Conservation (phyloP, 2,329 filamentous ascomycete species). For the Trichoderma brevicompactum region DNA sequence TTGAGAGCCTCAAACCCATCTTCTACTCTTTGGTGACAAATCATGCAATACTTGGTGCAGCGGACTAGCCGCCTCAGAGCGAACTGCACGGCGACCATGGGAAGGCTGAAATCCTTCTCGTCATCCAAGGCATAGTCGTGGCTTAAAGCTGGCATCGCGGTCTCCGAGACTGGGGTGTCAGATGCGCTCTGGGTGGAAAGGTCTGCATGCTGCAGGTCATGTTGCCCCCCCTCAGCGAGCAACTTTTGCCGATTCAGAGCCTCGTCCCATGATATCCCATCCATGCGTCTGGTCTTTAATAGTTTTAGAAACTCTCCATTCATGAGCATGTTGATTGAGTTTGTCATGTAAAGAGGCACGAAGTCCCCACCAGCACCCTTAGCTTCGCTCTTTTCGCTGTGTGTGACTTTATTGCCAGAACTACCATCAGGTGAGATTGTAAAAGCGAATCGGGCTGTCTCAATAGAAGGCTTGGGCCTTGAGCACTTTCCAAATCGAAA, state of each 20-base stretch:
- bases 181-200: neutral
- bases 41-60: slow-evolving; percentile 85
- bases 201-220: neutral
- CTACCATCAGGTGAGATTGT: neutral
- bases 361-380: slow-evolving; percentile 32
- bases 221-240: neutral
- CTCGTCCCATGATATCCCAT: slow-evolving; percentile 64
- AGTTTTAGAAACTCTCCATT: slow-evolving; percentile 66
- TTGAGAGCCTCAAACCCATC: slow-evolving; percentile 71
- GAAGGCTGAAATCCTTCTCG: slow-evolving; percentile 51
- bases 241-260: slow-evolving; percentile 32
- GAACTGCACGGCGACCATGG: slow-evolving; percentile 72
- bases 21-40: slow-evolving; percentile 73
- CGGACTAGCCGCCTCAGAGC: slow-evolving; percentile 74
- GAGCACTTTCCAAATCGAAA: slow-evolving; percentile 73
- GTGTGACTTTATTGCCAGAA: neutral
- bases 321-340: slow-evolving; percentile 64
- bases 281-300: slow-evolving; percentile 60
- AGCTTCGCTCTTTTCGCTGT: neutral
- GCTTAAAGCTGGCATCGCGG: slow-evolving; percentile 32
- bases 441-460: slow-evolving; percentile 59
- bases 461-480: slow-evolving; percentile 70
- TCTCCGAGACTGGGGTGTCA: slow-evolving; percentile 17
- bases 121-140: slow-evolving; percentile 41
- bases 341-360: slow-evolving; percentile 68